Conservation (phyloP, 1,284 basidiomycete species). For the Mycena sp. region DNA sequence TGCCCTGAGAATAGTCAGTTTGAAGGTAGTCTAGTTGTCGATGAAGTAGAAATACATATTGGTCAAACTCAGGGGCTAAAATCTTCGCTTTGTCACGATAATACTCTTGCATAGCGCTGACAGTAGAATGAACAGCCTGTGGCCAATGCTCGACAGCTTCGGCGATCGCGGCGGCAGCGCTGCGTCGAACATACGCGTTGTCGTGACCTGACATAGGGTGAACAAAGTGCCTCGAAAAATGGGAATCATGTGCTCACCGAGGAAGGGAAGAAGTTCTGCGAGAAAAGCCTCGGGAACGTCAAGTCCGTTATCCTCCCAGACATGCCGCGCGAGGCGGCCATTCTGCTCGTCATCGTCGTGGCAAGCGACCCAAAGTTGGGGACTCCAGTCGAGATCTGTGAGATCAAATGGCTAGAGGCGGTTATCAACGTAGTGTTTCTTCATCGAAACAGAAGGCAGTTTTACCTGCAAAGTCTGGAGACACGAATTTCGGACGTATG, state of each 20-base stretch:
- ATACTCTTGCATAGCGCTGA: slow-evolving; percentile 69
- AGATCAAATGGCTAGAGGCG: slow-evolving; percentile 85
- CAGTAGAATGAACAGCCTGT: slow-evolving; percentile 59
- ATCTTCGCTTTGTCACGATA: slow-evolving; percentile 92
- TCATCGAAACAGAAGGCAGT: slow-evolving; percentile 8
- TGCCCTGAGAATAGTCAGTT: slow-evolving; percentile 67
- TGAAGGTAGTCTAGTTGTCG: not conserved
- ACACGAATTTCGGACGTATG: slow-evolving; percentile 89
- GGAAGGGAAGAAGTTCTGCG: slow-evolving; percentile 67
- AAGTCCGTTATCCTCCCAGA: slow-evolving; percentile 98
- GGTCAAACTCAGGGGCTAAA: slow-evolving; percentile 89
- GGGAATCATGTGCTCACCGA: slow-evolving; percentile 61
- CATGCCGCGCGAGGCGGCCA: slow-evolving; percentile 79
- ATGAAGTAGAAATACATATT: slow-evolving; percentile 70
- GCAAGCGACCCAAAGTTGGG: slow-evolving; percentile 89
- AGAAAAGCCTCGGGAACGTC: slow-evolving; percentile 87
- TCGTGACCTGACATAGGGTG: slow-evolving; percentile 71
- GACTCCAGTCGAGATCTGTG: slow-evolving; percentile 94
- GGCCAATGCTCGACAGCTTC: slow-evolving; percentile 84
- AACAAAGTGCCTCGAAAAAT: slow-evolving; percentile 13
- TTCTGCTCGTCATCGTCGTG: slow-evolving; percentile 97
- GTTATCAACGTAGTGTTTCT: slow-evolving; percentile 10
- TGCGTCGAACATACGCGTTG: slow-evolving; percentile 83
- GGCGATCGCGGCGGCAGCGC: slow-evolving; percentile 80
- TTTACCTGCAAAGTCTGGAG: slow-evolving; percentile 90